These are phyloP conservation scores for Buddleja alternifolia DNA, from an alignment of 257 asterid species.

Conservation along the genomic window DNA sequence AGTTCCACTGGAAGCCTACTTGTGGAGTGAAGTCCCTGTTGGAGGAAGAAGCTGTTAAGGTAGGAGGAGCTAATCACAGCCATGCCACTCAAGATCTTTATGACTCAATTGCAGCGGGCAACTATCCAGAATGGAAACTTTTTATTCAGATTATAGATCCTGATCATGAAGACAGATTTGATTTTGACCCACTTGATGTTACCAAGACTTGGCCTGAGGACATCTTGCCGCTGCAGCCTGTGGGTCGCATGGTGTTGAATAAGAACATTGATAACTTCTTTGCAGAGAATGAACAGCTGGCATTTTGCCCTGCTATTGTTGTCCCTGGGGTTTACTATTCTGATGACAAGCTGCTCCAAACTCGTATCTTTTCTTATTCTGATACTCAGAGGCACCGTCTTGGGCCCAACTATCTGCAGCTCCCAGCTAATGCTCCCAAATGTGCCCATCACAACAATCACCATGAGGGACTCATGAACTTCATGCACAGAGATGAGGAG, in stretches of 20 bases:
- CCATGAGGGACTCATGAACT: constrained; percentile 75
- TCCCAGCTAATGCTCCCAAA: constrained; percentile 79
- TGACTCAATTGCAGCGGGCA: constrained; percentile 86
- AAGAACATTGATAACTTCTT: constrained; percentile 91
- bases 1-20: constrained; percentile 98
- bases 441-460: constrained; percentile 71
- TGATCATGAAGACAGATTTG: constrained; percentile 78
- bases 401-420: constrained; percentile 77
- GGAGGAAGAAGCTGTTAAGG: constrained; percentile 78
- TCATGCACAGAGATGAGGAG: constrained; percentile 87
- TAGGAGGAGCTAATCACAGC: constrained; percentile 94
- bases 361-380: constrained; percentile 62
- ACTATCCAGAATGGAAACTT: constrained; percentile 97
- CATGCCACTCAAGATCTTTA: constrained; percentile 97
- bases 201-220: constrained; percentile 99
- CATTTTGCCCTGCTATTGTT: constrained; percentile 59
- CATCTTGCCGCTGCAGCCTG: constrained; percentile 91
- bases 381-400: constrained; percentile 88
- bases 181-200: constrained; percentile 95
- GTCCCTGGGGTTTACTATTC: constrained; percentile 75
- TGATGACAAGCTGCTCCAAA: constrained; percentile 70
- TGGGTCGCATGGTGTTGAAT: constrained; percentile 91
- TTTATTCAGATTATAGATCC: constrained; percentile 90
- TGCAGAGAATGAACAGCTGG: constrained; percentile 75
- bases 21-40: constrained; percentile 87